Evolutionary conservation across 371 early-diverging fungal genomes (phyloP), one percentile per base, ranked within the genome.

Genomic region (Actinomortierella ambigua): DNA sequence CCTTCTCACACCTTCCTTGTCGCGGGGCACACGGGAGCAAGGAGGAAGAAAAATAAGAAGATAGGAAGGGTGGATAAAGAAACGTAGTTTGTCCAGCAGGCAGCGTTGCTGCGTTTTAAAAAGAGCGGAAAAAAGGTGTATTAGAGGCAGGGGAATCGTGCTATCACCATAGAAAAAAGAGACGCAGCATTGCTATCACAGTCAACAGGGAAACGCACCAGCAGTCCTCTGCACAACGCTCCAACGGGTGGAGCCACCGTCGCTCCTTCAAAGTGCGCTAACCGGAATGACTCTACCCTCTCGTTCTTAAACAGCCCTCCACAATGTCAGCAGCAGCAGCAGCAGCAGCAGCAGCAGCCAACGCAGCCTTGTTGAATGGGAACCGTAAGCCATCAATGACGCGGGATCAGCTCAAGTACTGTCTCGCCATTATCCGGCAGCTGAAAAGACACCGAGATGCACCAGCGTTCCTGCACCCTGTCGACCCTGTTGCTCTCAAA

Each of bases 401-500:
- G 29, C 82, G 87, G 57, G 91, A 93, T 53, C 95, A 95, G 68
- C 78, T 91, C 43, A 93, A 92, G 69, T 92, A 89, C 73, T 90
- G 92, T 76, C 77, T 75, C 17, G 88, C 89, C 23, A 88, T 93
- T 59, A 79, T 94, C 63, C 84, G 87, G 40, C 82, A 85, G 23
- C 71, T 94, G 44, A 92, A 91, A 64, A 82, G 86, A 46, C 87
- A 92, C 56, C 85, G 90, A 50, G 84, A 88, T 56, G 89, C 93
- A 27, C 78, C 82, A 40, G 93, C 94, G 3, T 98, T 99, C 68
- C 77, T 94, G 39, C 80, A 88, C 48, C 99, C 99, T 0, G 99
- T 99, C 11, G 99, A 99, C 77, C 93, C 95, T 47, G 81, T 95
- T 49, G 88, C 86, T 53, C 81, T 98, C 20, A 88, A 88, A 50